Percentiles rank a stretch among this genome's conserved stretches.
These are phyloP conservation scores for Wallacemonas collosoma DNA, from an alignment of 208 protist species.

Conservation along the genomic window DNA sequence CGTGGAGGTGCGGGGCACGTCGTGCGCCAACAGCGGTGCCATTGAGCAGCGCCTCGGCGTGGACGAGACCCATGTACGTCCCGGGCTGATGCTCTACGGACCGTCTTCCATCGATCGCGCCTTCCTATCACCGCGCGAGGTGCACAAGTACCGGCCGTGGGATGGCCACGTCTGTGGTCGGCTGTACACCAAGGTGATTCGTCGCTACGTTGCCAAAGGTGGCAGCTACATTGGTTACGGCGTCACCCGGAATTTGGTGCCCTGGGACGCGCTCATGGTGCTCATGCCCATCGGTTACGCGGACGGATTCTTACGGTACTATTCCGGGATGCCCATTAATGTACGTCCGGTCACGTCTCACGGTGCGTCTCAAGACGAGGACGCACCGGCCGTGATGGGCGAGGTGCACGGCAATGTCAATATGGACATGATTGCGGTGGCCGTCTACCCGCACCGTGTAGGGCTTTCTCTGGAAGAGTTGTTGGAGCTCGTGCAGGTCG, in stretches of 20 bases:
- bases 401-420: constrained; percentile 52
- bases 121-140: constrained; percentile 28
- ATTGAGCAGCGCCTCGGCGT: constrained; percentile 48
- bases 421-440: constrained; percentile 50
- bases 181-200: constrained; percentile 53
- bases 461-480: constrained; percentile 36
- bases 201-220: constrained; percentile 40
- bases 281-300: constrained; percentile 57
- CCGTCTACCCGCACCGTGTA: constrained; percentile 33
- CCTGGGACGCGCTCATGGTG: constrained; percentile 41
- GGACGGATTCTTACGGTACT: constrained; percentile 57
- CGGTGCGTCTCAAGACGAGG: not conserved
- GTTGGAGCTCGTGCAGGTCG: constrained; percentile 31
- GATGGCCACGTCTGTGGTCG: constrained; percentile 39
- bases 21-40: constrained; percentile 47
- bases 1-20: constrained; percentile 58
- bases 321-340: constrained; percentile 37
- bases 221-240: constrained; percentile 57
- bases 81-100: constrained; percentile 59
- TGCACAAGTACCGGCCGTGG: constrained; percentile 34
- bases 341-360: constrained; percentile 27
- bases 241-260: constrained; percentile 34
- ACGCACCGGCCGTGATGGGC: constrained; percentile 31
- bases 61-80: constrained; percentile 50
- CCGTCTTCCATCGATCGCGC: constrained; percentile 34